These are phyloP conservation scores for Leccinum uliginosum DNA, from an alignment of 768 basidiomycete species.

Conservation along the genomic window DNA sequence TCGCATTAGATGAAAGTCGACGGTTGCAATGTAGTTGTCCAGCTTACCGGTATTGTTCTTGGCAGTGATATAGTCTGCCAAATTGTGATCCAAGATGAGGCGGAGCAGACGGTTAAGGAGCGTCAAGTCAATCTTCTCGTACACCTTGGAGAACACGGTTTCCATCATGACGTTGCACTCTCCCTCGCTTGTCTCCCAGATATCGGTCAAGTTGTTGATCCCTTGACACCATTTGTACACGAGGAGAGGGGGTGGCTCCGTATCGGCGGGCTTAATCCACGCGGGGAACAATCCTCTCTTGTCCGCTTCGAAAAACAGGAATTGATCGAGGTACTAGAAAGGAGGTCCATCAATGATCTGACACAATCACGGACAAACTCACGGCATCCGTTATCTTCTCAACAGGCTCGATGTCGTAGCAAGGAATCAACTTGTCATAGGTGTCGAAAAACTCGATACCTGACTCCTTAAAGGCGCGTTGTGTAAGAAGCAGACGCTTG, in stretches of 20 bases:
- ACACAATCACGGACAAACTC: slow-evolving; percentile 25
- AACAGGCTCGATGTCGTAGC: slow-evolving; percentile 98
- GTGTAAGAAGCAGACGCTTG: slow-evolving; percentile 93
- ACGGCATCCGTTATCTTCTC: slow-evolving; percentile 99
- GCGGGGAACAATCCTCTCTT: slow-evolving; percentile 97
- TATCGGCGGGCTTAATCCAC: slow-evolving; percentile 99
- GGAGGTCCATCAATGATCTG: slow-evolving; percentile 10
- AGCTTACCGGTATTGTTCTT: slow-evolving; percentile 87
- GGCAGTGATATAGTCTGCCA: slow-evolving; percentile 98
- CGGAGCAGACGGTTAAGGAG: slow-evolving; percentile 92
- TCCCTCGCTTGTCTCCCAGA: slow-evolving; percentile 98
- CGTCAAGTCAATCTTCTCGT: slow-evolving; percentile 98
- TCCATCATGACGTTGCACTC: slow-evolving; percentile 99
- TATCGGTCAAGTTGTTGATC: slow-evolving; percentile 96
- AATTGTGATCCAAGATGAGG: slow-evolving; percentile 95
- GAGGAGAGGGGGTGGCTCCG: slow-evolving; percentile 92
- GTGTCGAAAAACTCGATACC: slow-evolving; percentile 98
- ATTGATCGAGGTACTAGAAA: slow-evolving; percentile 87
- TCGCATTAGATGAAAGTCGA: slow-evolving; percentile 8
- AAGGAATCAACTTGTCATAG: slow-evolving; percentile 96
- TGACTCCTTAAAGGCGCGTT: slow-evolving; percentile 97
- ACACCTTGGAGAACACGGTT: slow-evolving; percentile 95
- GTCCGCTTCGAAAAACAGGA: slow-evolving; percentile 98
- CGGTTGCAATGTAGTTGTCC: not conserved
- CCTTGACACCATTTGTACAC: slow-evolving; percentile 99